A percentile compares a stretch with the other conserved stretches of the same genome.
Evolutionary conservation across 176 grass and related monocot genomes (phyloP).

Genomic region (Musa acuminata): DNA sequence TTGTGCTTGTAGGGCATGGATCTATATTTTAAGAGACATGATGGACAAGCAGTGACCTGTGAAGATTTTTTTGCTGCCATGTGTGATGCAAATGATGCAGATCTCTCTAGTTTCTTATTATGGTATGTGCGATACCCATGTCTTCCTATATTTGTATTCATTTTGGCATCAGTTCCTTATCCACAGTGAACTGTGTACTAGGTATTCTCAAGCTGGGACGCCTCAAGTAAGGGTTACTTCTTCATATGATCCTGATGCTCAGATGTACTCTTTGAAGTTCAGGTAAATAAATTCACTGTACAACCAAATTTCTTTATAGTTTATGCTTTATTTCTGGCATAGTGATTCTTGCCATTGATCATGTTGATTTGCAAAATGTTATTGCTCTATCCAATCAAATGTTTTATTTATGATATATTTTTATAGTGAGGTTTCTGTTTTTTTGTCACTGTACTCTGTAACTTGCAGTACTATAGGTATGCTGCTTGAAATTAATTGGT

Average conservation of each 20-base stretch:
- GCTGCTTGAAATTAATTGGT: not conserved
- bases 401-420: not conserved
- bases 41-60: constrained; percentile 95
- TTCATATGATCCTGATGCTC: constrained; percentile 57
- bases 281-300: constrained; percentile 34
- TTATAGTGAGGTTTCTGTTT: not conserved
- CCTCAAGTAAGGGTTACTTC: constrained; percentile 64
- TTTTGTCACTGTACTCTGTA: not conserved
- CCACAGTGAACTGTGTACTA: constrained; percentile 28
- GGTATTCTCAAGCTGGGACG: constrained; percentile 93
- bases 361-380: not conserved
- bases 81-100: constrained; percentile 88
- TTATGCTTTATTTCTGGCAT: not conserved
- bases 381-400: not conserved
- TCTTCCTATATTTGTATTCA: constrained; percentile 2
- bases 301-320: not conserved
- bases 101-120: constrained; percentile 74
- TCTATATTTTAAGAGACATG: constrained; percentile 97
- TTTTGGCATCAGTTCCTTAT: constrained; percentile 9
- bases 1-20: constrained; percentile 75
- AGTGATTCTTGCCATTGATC: not conserved
- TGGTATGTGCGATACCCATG: constrained; percentile 38
- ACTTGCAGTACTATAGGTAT: not conserved
- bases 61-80: constrained; percentile 98
- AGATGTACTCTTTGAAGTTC: constrained; percentile 69